Evolutionary conservation across 139 green algal species (phyloP), one percentile per base, ranked within the genome.

Genomic region (Chlorella sp.): DNA sequence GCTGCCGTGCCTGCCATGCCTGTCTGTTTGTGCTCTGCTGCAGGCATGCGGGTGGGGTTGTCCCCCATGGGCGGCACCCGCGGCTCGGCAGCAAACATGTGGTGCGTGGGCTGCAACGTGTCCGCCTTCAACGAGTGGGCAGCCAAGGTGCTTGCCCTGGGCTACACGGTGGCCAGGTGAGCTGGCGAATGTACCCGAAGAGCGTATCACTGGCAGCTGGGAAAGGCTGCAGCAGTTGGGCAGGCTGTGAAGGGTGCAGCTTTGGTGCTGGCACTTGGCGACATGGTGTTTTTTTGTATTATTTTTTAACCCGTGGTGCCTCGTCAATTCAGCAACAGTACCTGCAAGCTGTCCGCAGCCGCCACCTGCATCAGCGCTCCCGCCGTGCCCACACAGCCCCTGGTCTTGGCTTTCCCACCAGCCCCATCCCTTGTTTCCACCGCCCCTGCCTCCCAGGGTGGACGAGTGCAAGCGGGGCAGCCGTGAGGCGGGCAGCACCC

Each of bases 51-150:
- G 0, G 68, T 64, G 0, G 80, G 86, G 21, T 60, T 79, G 53
- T 85, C 80, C 7, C 71, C 61, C 64, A 87, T 80, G 83, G 83
- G 83, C 57, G 83, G 83, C 64, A 61, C 18, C 26, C 83, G 83
- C 28, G 83, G 83, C 37, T 66, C 53, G 15, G 64, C 85, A 1
- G 75, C 91, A 15, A 97, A 97, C 92, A 96, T 97, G 94, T 97
- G 95, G 95, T 96, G 95, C 57, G 91, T 93, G 36, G 95, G 95
- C 36, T 96, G 92, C 87, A 92, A 81, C 48, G 91, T 89, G 24
- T 88, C 26, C 1, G 84, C 81, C 68, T 97, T 97, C 85, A 81
- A 92, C 7, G 28, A 87, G 32, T 97, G 94, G 94, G 84, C 85
- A 7, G 88, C 88, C 37, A 95, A 93, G 87, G 92, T 96, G 80